Evolutionary conservation across 2,329 filamentous ascomycete species (phyloP).

Genomic region (Alternaria sp.): DNA sequence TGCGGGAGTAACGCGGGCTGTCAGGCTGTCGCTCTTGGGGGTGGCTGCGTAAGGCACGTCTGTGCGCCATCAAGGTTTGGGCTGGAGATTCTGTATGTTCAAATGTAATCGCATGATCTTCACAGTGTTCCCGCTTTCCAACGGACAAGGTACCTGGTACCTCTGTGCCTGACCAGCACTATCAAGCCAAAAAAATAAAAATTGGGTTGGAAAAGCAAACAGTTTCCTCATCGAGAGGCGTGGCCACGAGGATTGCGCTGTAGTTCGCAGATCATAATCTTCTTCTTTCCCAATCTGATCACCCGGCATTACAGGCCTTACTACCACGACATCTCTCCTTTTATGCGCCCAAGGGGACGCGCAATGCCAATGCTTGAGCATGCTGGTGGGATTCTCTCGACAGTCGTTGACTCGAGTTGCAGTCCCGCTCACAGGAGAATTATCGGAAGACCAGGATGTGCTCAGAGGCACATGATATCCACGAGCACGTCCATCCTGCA

Average conservation of each 20-base stretch:
- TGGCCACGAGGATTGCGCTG: conserved; percentile 12
- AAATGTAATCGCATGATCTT: conserved; percentile 17
- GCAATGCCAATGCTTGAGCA: conserved; percentile 16
- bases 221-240: conserved; percentile 6
- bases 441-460: conserved; percentile 8
- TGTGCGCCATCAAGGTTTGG: conserved; percentile 9
- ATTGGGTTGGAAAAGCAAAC: conserved; percentile 7
- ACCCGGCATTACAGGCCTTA: conserved; percentile 5
- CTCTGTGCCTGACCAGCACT: conserved; percentile 7
- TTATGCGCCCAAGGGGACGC: conserved; percentile 17
- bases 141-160: conserved; percentile 5
- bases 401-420: conserved; percentile 24
- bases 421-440: conserved; percentile 10
- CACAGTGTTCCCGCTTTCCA: conserved; percentile 12
- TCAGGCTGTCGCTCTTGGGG: conserved; percentile 16
- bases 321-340: conserved; percentile 17
- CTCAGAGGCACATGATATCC: conserved; percentile 11
- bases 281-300: conserved; percentile 10
- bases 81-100: conserved; percentile 12
- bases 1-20: conserved; percentile 23
- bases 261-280: conserved; percentile 20
- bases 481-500: conserved; percentile 22
- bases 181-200: conserved; percentile 8
- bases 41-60: conserved; percentile 15
- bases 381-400: conserved; percentile 6